A percentile compares a stretch with the other conserved stretches of the same genome.
Evolutionary conservation across 495 filamentous ascomycete species (phyloP).

Genomic region (Extremus antarcticus): DNA sequence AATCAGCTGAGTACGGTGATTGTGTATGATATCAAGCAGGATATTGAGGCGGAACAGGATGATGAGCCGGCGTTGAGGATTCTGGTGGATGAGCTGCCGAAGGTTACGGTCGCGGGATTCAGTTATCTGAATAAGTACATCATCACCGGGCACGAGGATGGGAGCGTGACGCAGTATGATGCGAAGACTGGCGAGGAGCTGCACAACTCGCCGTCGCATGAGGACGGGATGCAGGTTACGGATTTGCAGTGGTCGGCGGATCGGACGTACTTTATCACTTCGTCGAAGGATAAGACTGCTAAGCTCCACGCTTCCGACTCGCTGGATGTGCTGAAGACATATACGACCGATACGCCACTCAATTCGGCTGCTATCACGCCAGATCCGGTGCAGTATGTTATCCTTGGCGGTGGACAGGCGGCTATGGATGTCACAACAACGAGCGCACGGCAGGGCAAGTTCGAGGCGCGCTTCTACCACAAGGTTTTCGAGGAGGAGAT

Average conservation of each 20-base stretch:
- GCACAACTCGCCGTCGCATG: constrained; percentile 11
- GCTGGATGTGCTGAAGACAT: constrained; percentile 88
- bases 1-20: constrained; percentile 87
- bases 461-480: constrained; percentile 98
- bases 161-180: constrained; percentile 87
- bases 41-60: constrained; percentile 69
- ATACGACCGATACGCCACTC: constrained; percentile 84
- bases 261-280: constrained; percentile 94
- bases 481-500: constrained; percentile 98
- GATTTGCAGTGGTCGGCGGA: constrained; percentile 92
- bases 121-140: constrained; percentile 87
- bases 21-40: constrained; percentile 72
- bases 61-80: constrained; percentile 74
- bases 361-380: constrained; percentile 89
- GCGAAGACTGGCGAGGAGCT: constrained; percentile 46
- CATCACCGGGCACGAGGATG: constrained; percentile 95
- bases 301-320: constrained; percentile 76
- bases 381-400: constrained; percentile 83
- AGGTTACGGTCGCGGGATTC: constrained; percentile 52
- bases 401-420: constrained; percentile 93
- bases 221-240: constrained; percentile 41
- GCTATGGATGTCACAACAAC: constrained; percentile 99
- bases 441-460: constrained; percentile 85
- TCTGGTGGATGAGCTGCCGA: constrained; percentile 59
- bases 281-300: constrained; percentile 93